These are phyloP conservation scores for Pseudonitzschia pungens DNA, from an alignment of 108 stramenopile species.

Conservation along the genomic window DNA sequence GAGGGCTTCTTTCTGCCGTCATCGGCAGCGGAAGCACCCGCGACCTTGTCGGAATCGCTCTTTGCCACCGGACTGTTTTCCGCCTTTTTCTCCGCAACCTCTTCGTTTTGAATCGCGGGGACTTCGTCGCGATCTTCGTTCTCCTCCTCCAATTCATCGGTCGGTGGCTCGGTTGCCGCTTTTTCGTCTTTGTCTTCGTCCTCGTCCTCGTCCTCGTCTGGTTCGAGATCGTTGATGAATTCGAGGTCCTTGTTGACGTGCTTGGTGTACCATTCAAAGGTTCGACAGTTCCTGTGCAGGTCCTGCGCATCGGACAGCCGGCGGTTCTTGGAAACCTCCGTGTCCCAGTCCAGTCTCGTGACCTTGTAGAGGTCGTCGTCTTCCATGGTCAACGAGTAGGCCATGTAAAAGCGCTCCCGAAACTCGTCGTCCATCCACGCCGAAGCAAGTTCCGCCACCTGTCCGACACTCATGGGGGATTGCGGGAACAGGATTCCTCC, in stretches of 20 bases:
- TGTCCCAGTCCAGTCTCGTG: conserved; percentile 56
- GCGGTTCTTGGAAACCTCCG: conserved; percentile 46
- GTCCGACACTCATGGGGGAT: conserved; percentile 19
- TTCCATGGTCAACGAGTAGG: conserved; percentile 25
- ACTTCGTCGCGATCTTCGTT: conserved; percentile 12
- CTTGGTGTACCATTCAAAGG: conserved; percentile 73
- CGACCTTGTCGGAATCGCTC: background rate
- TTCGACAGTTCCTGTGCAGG: conserved; percentile 61
- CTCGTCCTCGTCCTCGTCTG: conserved; percentile 5
- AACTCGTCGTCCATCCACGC: conserved; percentile 71
- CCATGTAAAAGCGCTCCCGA: conserved; percentile 41
- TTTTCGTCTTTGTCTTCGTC: conserved; percentile 11
- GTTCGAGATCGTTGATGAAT: conserved; percentile 3
- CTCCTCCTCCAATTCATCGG: background rate
- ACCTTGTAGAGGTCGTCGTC: conserved; percentile 9
- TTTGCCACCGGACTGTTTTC: background rate
- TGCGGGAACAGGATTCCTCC: conserved; percentile 14
- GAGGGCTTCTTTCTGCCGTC: conserved; percentile 51
- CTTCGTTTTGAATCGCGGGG: background rate
- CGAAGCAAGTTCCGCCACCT: conserved; percentile 63
- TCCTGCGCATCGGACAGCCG: conserved; percentile 26
- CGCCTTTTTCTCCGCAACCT: background rate
- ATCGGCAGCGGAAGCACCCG: background rate
- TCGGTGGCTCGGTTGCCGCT: background rate
- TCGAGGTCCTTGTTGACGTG: conserved; percentile 47